Percentiles rank a stretch among this genome's conserved stretches.
These are phyloP conservation scores for Heliosperma pusillum DNA, from an alignment of 148 eudicot species.

Conservation along the genomic window DNA sequence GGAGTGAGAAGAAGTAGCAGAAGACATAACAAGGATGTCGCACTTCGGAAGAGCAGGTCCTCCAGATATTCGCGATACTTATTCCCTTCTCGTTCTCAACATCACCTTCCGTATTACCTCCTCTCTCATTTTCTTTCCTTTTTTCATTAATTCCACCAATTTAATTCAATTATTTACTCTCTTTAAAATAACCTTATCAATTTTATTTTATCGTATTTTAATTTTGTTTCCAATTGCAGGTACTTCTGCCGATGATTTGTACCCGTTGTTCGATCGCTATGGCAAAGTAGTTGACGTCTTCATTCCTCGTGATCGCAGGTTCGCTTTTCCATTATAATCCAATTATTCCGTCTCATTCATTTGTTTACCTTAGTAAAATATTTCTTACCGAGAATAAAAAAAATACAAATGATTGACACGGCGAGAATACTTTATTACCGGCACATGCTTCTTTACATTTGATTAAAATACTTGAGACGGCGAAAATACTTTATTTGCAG, in stretches of 20 bases:
- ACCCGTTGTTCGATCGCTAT: constrained; percentile 69
- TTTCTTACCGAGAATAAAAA: not conserved
- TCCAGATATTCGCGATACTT: constrained; percentile 70
- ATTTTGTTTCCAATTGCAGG: constrained; percentile 27
- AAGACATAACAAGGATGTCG: constrained; percentile 36
- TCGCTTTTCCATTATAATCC: not conserved
- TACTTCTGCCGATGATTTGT: constrained; percentile 66
- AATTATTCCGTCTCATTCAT: not conserved
- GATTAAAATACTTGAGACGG: no score
- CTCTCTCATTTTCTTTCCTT: not conserved
- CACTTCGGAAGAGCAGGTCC: constrained; percentile 80
- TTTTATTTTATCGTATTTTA: not conserved
- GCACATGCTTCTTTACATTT: no score
- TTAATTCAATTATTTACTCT: not conserved
- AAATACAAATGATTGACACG: no score
- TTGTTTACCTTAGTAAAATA: not conserved
- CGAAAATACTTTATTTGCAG: no score
- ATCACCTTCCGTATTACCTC: constrained; percentile 56
- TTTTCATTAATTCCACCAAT: not conserved
- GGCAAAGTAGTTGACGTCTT: constrained; percentile 82
- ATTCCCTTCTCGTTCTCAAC: constrained; percentile 82
- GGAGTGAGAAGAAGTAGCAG: no score
- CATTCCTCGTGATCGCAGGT: constrained; percentile 79
- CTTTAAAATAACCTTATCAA: no score
- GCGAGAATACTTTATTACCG: no score